These are phyloP conservation scores for Tilletia horrida DNA, from an alignment of 1,284 basidiomycete genomes.

Conservation along the genomic window DNA sequence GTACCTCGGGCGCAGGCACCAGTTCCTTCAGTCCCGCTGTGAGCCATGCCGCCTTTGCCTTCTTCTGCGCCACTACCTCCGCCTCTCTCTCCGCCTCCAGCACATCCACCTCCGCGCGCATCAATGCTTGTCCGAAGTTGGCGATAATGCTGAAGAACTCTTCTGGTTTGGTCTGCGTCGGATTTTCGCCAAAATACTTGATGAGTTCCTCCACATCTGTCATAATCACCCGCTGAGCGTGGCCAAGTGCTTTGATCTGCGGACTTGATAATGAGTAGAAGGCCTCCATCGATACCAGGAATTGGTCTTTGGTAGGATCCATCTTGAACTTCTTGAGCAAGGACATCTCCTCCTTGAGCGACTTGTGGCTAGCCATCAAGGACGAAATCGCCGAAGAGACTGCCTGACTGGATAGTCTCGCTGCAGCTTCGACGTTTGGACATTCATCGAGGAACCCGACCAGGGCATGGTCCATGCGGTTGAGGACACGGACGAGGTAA, in stretches of 20 bases:
- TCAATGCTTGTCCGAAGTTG: conserved; percentile 44
- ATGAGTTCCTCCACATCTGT: conserved; percentile 28
- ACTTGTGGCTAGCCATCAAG: conserved; percentile 30
- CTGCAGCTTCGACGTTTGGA: conserved; percentile 73
- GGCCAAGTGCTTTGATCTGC: conserved; percentile 35
- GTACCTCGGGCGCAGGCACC: conserved; percentile 7
- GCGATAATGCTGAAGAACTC: conserved; percentile 43
- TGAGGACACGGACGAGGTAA: conserved; percentile 73
- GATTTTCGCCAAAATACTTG: conserved; percentile 40
- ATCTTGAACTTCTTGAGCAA: conserved; percentile 30
- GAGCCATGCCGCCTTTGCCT: conserved; percentile 24
- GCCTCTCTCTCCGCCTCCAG: conserved; percentile 39
- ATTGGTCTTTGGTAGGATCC: conserved; percentile 34
- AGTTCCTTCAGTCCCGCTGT: conserved; percentile 19
- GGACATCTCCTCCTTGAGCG: conserved; percentile 31
- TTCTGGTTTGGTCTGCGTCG: conserved; percentile 38
- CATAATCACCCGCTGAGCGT: conserved; percentile 25
- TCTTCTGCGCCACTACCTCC: conserved; percentile 37
- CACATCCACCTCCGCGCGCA: conserved; percentile 48
- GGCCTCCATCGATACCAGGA: conserved; percentile 28
- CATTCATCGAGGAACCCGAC: conserved; percentile 76
- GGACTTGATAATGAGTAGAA: conserved; percentile 27
- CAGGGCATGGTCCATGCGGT: conserved; percentile 67
- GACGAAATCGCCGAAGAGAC: conserved; percentile 30
- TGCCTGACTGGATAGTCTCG: conserved; percentile 35